Conservation (phyloP, 805 yeast genomes). For the Zygosaccharomyces bailii region DNA sequence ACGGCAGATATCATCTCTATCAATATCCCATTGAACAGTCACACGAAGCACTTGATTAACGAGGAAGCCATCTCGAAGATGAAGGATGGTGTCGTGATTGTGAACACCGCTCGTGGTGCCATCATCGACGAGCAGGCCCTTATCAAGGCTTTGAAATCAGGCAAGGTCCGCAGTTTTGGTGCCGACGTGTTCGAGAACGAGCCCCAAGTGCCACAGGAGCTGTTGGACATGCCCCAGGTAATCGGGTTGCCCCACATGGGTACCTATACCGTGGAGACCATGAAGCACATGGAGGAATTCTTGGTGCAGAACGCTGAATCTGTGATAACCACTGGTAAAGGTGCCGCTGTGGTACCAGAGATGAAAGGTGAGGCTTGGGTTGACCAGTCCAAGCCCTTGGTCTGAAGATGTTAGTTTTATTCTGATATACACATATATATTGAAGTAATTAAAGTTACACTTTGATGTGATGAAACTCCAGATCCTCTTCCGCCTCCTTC, state of each 20-base stretch:
- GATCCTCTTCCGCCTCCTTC: conserved; percentile 20
- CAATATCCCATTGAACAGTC: conserved; percentile 70
- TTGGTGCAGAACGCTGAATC: conserved; percentile 64
- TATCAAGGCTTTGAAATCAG: conserved; percentile 52
- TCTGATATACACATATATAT: not conserved
- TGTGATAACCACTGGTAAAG: conserved; percentile 63
- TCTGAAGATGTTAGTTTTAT: not conserved
- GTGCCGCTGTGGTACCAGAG: conserved; percentile 80
- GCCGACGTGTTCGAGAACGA: conserved; percentile 75
- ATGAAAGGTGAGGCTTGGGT: conserved; percentile 39
- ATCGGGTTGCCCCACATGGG: conserved; percentile 87
- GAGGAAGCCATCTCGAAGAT: conserved; percentile 56
- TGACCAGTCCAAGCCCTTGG: conserved; percentile 19
- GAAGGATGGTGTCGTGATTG: conserved; percentile 72
- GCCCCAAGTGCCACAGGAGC: conserved; percentile 65
- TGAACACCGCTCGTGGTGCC: conserved; percentile 89
- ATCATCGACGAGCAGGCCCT: conserved; percentile 66
- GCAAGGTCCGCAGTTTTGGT: conserved; percentile 66
- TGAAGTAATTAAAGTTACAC: conserved; percentile 6
- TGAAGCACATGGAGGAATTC: conserved; percentile 74
- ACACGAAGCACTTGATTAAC: conserved; percentile 69
- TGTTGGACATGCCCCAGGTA: conserved; percentile 62
- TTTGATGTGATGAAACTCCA: conserved; percentile 24
- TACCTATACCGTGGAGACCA: conserved; percentile 71
- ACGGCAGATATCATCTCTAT: conserved; percentile 68